Conservation (phyloP, 2,329 filamentous ascomycete genomes). For the Claviceps spartinae region DNA sequence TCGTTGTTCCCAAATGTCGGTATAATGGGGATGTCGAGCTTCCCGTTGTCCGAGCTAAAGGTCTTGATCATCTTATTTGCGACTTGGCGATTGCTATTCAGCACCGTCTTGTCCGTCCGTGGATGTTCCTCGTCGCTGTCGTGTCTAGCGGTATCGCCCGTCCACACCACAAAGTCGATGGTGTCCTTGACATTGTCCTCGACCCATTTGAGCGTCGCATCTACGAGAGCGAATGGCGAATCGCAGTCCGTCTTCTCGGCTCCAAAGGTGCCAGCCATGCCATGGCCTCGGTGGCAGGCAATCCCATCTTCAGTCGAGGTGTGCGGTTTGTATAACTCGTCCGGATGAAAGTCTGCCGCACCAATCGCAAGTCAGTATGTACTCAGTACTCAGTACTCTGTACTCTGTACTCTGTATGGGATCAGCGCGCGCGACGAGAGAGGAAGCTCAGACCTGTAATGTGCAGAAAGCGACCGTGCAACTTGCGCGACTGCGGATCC, state of each 20-base stretch:
- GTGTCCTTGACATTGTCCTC: constrained; percentile 59
- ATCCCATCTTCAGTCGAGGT: constrained; percentile 53
- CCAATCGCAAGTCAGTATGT: constrained; percentile 1
- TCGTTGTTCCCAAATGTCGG: constrained; percentile 96
- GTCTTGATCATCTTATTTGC: constrained; percentile 63
- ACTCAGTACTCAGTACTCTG: no score
- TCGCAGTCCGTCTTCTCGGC: constrained; percentile 84
- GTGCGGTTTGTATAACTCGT: constrained; percentile 72
- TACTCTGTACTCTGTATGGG: not conserved
- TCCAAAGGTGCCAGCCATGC: constrained; percentile 68
- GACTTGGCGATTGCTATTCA: constrained; percentile 61
- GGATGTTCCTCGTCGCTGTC: constrained; percentile 76
- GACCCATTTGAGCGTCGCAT: constrained; percentile 87
- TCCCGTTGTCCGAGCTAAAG: constrained; percentile 48
- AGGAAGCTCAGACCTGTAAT: constrained; percentile 55
- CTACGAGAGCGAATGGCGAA: constrained; percentile 62
- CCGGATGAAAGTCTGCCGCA: constrained; percentile 71
- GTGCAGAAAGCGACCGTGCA: constrained; percentile 71
- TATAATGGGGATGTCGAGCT: constrained; percentile 62
- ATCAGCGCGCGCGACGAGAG: not conserved
- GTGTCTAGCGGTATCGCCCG: constrained; percentile 78
- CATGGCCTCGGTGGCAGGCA: constrained; percentile 68
- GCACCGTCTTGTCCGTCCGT: constrained; percentile 61
- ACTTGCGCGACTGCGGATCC: constrained; percentile 24
- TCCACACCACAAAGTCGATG: constrained; percentile 88